Conservation (phyloP, 148 eudicot species). For the Salicornia ramosissima region DNA sequence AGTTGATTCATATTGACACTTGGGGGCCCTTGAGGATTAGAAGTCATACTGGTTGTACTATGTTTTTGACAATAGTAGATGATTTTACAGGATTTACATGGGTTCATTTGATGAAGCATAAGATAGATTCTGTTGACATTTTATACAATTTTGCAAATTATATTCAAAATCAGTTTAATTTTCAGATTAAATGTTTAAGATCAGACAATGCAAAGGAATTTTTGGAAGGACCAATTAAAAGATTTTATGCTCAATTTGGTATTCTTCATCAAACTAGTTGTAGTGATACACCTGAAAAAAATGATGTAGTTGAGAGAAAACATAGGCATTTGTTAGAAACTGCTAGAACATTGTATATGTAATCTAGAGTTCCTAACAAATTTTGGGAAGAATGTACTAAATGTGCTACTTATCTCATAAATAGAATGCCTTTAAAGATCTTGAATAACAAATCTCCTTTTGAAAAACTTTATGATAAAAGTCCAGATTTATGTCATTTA, state of each 20-base stretch:
- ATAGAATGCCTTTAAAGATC: neutral
- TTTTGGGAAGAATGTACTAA: neutral
- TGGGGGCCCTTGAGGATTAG: neutral
- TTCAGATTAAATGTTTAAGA: neutral
- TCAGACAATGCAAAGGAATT: neutral
- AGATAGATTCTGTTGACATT: neutral
- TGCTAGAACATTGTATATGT: neutral
- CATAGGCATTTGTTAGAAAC: neutral
- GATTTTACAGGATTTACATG: slow-evolving; percentile 3
- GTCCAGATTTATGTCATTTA: neutral
- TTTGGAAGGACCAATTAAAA: too few relatives aligned
- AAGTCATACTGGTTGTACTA: neutral
- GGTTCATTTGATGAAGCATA: neutral
- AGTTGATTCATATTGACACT: neutral
- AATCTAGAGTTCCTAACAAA: neutral
- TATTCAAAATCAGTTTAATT: neutral
- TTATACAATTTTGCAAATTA: neutral
- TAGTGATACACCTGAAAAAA: slow-evolving; percentile 5
- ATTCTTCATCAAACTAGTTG: neutral
- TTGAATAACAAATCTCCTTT: neutral
- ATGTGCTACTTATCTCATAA: neutral
- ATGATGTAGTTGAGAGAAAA: neutral
- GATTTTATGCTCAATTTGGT: neutral
- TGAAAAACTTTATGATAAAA: neutral
- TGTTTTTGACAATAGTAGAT: slow-evolving; percentile 16